phyloP scores from a whole-genome alignment of 2,329 filamentous ascomycete species.

The Paecilomyces sp. region DNA sequence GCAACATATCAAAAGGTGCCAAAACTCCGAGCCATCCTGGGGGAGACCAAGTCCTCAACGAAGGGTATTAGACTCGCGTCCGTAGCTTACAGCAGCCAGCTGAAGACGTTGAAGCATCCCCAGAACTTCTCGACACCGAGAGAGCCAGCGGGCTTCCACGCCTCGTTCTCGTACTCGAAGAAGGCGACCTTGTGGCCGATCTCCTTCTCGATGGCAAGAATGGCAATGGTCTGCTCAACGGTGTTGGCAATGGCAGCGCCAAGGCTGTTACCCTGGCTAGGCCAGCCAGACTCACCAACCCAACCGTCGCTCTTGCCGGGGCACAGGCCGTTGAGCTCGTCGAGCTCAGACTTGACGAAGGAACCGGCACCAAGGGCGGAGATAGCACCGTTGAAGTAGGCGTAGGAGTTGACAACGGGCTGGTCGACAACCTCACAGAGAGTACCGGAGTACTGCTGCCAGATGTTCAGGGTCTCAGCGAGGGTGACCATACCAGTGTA shows the following conservation, averaged over 20 bases:
- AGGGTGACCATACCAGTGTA: constrained; percentile 75
- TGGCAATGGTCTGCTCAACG: constrained; percentile 62
- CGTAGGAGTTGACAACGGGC: constrained; percentile 80
- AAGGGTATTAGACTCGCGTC: not conserved
- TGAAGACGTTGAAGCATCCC: constrained; percentile 55
- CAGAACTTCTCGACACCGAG: constrained; percentile 75
- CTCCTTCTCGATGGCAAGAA: constrained; percentile 60
- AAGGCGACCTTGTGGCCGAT: constrained; percentile 66
- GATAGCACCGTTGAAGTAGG: constrained; percentile 59
- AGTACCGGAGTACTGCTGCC: constrained; percentile 52
- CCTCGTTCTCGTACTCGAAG: constrained; percentile 74
- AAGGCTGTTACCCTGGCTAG: constrained; percentile 61
- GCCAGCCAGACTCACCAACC: constrained; percentile 87
- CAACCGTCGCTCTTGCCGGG: constrained; percentile 60
- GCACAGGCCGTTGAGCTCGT: constrained; percentile 65
- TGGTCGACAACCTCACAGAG: constrained; percentile 75
- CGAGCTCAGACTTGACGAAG: constrained; percentile 69
- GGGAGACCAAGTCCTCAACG: not conserved
- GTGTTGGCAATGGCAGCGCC: constrained; percentile 63
- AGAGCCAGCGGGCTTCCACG: constrained; percentile 68
- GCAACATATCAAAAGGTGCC: not conserved
- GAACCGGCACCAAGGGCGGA: constrained; percentile 59
- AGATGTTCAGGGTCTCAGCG: constrained; percentile 75
- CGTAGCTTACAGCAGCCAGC: not conserved
- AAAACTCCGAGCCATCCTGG: not conserved